Percentiles rank a stretch among this genome's conserved stretches.
phyloP scores from a whole-genome alignment of 495 filamentous ascomycete species.

The Cryomyces minteri region DNA sequence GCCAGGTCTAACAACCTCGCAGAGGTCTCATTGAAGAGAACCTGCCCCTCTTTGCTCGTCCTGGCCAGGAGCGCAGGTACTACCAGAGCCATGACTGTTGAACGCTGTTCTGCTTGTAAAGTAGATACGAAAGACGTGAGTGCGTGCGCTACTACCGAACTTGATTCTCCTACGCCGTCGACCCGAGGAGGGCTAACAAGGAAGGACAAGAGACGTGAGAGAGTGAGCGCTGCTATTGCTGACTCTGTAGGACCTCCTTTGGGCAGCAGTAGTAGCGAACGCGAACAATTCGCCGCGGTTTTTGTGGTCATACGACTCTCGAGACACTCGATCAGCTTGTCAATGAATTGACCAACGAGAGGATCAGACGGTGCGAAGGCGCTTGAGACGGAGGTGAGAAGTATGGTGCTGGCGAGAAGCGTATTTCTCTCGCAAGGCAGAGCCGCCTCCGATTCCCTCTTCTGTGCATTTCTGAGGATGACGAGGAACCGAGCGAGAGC shows the following conservation, averaged over 20 bases:
- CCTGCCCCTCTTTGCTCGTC: constrained; percentile 32
- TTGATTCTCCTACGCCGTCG: constrained; percentile 56
- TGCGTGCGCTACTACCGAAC: constrained; percentile 48
- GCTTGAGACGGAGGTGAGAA: constrained; percentile 63
- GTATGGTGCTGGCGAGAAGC: constrained; percentile 69
- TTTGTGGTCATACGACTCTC: constrained; percentile 65
- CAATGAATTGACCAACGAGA: constrained; percentile 45
- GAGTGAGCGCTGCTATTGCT: constrained; percentile 49
- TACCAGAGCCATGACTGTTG: constrained; percentile 51
- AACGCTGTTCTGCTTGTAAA: constrained; percentile 28
- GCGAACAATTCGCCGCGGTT: constrained; percentile 72
- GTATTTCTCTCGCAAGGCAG: constrained; percentile 86
- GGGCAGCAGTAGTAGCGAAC: constrained; percentile 52
- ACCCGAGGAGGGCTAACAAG: constrained; percentile 41
- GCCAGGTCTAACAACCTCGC: constrained; percentile 64
- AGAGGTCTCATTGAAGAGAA: constrained; percentile 50
- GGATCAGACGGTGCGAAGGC: constrained; percentile 54
- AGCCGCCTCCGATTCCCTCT: constrained; percentile 60
- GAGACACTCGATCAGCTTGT: constrained; percentile 69
- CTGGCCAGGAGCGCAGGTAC: constrained; percentile 64
- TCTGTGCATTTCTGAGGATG: constrained; percentile 68
- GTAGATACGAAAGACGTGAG: constrained; percentile 49
- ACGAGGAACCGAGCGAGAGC: constrained; percentile 62
- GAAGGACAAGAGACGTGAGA: constrained; percentile 63
- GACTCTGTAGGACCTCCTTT: constrained; percentile 49